A percentile compares a stretch with the other conserved stretches of the same genome.
These are phyloP conservation scores for Hirsutella minnesotensis DNA, from an alignment of 2,329 filamentous ascomycete species.

Conservation along the genomic window DNA sequence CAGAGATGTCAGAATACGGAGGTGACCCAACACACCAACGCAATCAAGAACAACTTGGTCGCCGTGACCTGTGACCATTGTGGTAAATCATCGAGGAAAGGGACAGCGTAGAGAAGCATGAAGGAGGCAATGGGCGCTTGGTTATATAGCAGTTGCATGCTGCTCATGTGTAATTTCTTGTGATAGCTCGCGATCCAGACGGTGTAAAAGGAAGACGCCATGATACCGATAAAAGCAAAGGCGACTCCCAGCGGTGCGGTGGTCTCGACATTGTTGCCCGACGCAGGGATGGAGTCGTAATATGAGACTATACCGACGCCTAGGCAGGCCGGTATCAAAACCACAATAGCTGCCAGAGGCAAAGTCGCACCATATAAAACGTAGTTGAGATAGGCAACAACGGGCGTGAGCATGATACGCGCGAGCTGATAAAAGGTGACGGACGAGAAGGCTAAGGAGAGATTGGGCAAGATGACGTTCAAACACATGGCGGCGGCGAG, in stretches of 20 bases:
- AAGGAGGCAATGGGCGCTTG: constrained; percentile 53
- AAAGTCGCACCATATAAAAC: constrained; percentile 46
- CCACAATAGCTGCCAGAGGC: constrained; percentile 38
- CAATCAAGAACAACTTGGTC: constrained; percentile 45
- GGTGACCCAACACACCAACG: constrained; percentile 32
- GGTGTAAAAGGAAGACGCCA: constrained; percentile 56
- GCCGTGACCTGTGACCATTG: constrained; percentile 37
- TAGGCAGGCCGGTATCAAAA: constrained; percentile 48
- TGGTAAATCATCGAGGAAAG: constrained; percentile 53
- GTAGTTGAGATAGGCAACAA: constrained; percentile 53
- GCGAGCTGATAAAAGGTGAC: constrained; percentile 62
- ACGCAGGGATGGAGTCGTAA: constrained; percentile 47
- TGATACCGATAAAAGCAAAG: constrained; percentile 52
- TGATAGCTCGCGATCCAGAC: constrained; percentile 58
- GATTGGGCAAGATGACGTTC: constrained; percentile 58
- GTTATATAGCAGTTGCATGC: constrained; percentile 59
- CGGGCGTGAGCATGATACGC: constrained; percentile 54
- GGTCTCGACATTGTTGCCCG: constrained; percentile 36
- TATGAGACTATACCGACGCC: constrained; percentile 58
- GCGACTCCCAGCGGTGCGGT: constrained; percentile 48
- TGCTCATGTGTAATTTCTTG: constrained; percentile 51
- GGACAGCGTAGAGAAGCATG: constrained; percentile 53
- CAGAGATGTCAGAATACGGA: not conserved
- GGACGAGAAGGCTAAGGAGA: constrained; percentile 54
- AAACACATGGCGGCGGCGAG: constrained; percentile 56